Evolutionary conservation across 192 early-diverging fungal genomes (phyloP).

Genomic region (Linnemannia hyalina): DNA sequence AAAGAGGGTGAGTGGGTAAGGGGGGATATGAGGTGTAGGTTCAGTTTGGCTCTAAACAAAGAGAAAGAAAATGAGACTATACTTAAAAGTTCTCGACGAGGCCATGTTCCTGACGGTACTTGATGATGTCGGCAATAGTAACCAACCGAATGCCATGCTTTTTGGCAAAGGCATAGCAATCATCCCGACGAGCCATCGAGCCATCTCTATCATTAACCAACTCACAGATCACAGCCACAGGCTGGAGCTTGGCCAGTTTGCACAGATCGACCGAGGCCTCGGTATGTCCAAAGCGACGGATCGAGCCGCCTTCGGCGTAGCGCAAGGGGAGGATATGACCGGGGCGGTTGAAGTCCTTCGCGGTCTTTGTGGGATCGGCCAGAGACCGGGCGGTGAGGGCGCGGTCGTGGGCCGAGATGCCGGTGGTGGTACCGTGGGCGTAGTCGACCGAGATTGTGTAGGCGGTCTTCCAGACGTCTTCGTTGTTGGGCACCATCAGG

Average conservation of each 20-base stretch:
- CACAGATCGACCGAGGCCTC: conserved; percentile 94
- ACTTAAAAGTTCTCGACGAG: conserved; percentile 36
- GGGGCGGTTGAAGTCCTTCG: conserved; percentile 85
- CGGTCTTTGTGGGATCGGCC: conserved; percentile 77
- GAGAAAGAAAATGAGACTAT: neutral
- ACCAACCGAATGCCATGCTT: conserved; percentile 88
- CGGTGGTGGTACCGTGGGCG: conserved; percentile 89
- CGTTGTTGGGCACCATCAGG: conserved; percentile 94
- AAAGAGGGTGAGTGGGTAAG: neutral
- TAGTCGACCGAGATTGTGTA: conserved; percentile 96
- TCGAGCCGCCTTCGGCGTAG: conserved; percentile 82
- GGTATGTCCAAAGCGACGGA: conserved; percentile 94
- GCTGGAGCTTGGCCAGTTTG: conserved; percentile 81
- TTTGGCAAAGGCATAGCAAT: conserved; percentile 88
- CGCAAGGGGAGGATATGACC: conserved; percentile 96
- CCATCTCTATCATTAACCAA: conserved; percentile 93
- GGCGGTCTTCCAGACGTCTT: conserved; percentile 92
- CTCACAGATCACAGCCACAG: conserved; percentile 94
- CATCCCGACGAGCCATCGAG: conserved; percentile 93
- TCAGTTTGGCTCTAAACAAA: neutral
- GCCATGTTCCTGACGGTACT: conserved; percentile 74
- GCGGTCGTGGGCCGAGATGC: conserved; percentile 95
- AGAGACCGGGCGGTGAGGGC: conserved; percentile 82
- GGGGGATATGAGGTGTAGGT: neutral
- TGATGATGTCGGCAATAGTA: conserved; percentile 88